Conservation (phyloP, 129 eudicot genomes). For the Centrapalus pauciflorus region DNA sequence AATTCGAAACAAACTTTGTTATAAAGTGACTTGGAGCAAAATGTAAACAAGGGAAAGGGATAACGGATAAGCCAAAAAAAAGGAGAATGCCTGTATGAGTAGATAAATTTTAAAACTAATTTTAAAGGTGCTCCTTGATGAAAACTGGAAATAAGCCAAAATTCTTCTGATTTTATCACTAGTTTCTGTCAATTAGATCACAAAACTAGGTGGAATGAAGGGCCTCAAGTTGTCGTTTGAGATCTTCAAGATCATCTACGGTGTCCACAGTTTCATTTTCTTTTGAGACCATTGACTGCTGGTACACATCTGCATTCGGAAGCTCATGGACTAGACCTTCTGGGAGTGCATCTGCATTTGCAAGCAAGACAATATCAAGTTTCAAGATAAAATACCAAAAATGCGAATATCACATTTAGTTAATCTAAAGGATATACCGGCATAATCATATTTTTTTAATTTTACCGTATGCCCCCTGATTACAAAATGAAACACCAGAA, state of each 20-base stretch:
- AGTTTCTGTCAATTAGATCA: not conserved
- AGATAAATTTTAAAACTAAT: not conserved
- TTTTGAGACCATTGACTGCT: conserved; percentile 15
- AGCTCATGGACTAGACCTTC: conserved; percentile 77
- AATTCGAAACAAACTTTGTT: not conserved
- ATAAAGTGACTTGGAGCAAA: not conserved
- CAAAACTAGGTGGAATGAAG: conserved; percentile 20
- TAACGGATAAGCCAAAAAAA: no score
- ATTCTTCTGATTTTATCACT: conserved; percentile 18
- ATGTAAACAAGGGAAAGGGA: not conserved
- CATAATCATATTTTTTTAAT: no score
- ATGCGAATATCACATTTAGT: not conserved
- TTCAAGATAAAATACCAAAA: not conserved
- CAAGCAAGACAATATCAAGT: not conserved
- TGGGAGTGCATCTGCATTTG: conserved; percentile 45
- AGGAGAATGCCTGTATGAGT: not conserved
- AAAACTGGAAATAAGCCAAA: conserved; percentile 18
- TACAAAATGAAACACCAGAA: no score
- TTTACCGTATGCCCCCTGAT: no score
- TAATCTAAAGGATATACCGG: no score
- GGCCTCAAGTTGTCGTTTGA: conserved; percentile 37
- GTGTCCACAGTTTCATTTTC: conserved; percentile 19
- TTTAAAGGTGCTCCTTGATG: not conserved
- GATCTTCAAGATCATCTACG: conserved; percentile 41
- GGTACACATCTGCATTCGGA: conserved; percentile 45